These are phyloP conservation scores for Trichoderma polysporum DNA, from an alignment of 2,329 filamentous ascomycete species.

Conservation along the genomic window DNA sequence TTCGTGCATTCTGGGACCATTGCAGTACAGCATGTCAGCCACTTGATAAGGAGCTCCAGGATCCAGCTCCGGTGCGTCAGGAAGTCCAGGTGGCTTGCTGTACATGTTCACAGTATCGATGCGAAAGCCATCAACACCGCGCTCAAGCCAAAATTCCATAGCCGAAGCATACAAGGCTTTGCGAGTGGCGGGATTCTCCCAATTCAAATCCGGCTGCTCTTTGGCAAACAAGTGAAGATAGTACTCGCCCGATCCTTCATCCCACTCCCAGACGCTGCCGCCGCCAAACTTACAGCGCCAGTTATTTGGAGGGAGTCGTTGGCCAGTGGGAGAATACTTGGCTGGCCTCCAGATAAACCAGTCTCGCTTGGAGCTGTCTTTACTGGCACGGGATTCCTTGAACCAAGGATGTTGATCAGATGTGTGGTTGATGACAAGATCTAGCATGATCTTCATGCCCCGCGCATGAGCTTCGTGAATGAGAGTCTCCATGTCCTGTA, in stretches of 20 bases:
- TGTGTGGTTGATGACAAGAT: conserved; percentile 78
- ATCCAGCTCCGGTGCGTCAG: conserved; percentile 57
- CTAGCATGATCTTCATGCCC: conserved; percentile 69
- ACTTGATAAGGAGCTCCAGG: conserved; percentile 49
- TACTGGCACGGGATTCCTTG: conserved; percentile 61
- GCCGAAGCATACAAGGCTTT: conserved; percentile 68
- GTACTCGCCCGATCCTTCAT: conserved; percentile 70
- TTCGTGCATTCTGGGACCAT: conserved; percentile 68
- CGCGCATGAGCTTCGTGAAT: conserved; percentile 60
- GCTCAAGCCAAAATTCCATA: conserved; percentile 77
- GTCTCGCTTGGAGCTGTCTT: conserved; percentile 62
- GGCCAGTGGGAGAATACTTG: conserved; percentile 54
- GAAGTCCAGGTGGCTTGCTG: conserved; percentile 60
- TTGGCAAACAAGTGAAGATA: conserved; percentile 74
- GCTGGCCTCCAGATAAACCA: conserved; percentile 65
- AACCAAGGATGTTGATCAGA: conserved; percentile 73
- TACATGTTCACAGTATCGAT: conserved; percentile 75
- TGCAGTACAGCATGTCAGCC: conserved; percentile 58
- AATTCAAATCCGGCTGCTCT: conserved; percentile 83
- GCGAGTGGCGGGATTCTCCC: conserved; percentile 69
- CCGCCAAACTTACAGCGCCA: conserved; percentile 64
- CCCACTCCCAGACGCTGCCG: conserved; percentile 67
- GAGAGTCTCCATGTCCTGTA: conserved; percentile 63
- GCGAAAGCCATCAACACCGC: conserved; percentile 72
- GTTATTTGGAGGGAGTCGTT: conserved; percentile 71